Conservation (phyloP, 306 rosid genomes). For the Quercus aquifolioides region DNA sequence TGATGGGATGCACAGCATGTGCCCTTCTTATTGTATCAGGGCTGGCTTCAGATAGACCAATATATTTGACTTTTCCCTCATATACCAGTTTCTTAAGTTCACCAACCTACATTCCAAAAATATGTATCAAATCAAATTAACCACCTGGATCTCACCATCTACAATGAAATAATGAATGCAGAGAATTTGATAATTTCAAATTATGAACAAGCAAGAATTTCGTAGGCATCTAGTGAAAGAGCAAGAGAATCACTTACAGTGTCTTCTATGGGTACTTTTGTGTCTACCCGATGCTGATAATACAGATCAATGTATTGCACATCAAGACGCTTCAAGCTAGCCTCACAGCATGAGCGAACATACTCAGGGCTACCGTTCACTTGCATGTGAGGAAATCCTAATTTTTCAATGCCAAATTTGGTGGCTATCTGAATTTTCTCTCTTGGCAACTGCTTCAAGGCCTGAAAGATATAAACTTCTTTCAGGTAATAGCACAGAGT, state of each 20-base stretch:
- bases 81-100: slow-evolving; percentile 76
- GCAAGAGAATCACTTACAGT: slow-evolving; percentile 38
- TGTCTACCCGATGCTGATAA: slow-evolving; percentile 65
- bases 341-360: slow-evolving; percentile 68
- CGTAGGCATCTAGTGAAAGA: neutral
- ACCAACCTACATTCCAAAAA: slow-evolving; percentile 39
- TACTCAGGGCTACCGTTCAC: slow-evolving; percentile 67
- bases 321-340: slow-evolving; percentile 69
- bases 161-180: neutral
- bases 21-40: slow-evolving; percentile 77
- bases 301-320: slow-evolving; percentile 73
- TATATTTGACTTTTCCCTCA: slow-evolving; percentile 67
- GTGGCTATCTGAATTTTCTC: slow-evolving; percentile 74
- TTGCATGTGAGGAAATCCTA: neutral
- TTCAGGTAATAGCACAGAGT: neutral
- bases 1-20: slow-evolving; percentile 75
- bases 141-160: neutral
- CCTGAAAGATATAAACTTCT: slow-evolving; percentile 32
- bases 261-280: slow-evolving; percentile 60
- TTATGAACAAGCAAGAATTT: neutral
- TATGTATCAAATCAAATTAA: neutral
- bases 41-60: slow-evolving; percentile 78
- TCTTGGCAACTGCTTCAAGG: slow-evolving; percentile 62
- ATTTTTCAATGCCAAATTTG: slow-evolving; percentile 54
- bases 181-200: neutral